Conservation (phyloP, 2,329 filamentous ascomycete species). For the Zymoseptoria brevis region DNA sequence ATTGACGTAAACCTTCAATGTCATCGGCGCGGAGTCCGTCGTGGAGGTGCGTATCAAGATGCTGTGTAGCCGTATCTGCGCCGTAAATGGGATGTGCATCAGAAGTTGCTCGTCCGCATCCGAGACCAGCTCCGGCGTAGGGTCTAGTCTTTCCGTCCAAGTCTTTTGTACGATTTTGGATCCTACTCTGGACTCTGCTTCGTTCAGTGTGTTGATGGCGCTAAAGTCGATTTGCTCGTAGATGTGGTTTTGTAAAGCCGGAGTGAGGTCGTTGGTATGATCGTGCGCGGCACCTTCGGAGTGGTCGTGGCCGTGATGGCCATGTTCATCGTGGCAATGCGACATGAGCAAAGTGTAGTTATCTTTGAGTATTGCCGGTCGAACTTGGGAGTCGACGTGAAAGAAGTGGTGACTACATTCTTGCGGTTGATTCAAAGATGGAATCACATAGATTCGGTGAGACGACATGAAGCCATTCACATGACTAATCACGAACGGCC, state of each 20-base stretch:
- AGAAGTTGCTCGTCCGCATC: constrained; percentile 91
- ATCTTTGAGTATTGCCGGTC: background rate
- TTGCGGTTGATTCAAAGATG: background rate
- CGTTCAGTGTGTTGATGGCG: constrained; percentile 76
- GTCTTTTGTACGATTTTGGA: constrained; percentile 77
- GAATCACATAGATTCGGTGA: background rate
- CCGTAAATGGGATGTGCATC: constrained; percentile 90
- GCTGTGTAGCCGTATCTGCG: constrained; percentile 85
- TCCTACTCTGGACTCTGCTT: constrained; percentile 60
- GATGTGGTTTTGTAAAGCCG: constrained; percentile 80
- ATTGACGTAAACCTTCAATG: constrained; percentile 82
- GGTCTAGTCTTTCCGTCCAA: constrained; percentile 70
- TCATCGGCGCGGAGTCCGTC: constrained; percentile 64
- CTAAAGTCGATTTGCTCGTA: constrained; percentile 91
- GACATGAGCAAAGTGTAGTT: constrained; percentile 27
- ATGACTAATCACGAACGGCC: background rate
- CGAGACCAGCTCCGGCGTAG: constrained; percentile 69
- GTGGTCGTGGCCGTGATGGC: constrained; percentile 41
- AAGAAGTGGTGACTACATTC: background rate
- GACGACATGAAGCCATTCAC: background rate
- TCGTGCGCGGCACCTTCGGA: constrained; percentile 61
- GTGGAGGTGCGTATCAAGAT: constrained; percentile 76
- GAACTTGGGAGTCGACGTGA: background rate
- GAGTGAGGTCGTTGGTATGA: constrained; percentile 85
- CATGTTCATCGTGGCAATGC: constrained; percentile 42